Evolutionary conservation across 2,329 filamentous ascomycete genomes (phyloP).

Genomic region (Hypomyces perniciosus): DNA sequence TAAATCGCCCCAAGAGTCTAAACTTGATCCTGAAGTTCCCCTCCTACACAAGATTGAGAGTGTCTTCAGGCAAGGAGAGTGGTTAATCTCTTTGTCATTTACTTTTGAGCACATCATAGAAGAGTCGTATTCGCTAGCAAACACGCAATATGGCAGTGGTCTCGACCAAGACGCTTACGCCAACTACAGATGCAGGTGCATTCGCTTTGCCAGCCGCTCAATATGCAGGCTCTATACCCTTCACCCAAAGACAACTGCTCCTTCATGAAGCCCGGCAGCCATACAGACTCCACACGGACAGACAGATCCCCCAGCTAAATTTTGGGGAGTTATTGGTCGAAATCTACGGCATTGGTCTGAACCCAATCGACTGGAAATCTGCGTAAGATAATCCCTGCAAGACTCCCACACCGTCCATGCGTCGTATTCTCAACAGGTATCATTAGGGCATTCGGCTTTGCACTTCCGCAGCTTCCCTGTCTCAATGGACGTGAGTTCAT

Average conservation of each 20-base stretch:
- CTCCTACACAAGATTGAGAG: too few relatives aligned
- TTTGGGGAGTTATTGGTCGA: conserved; percentile 10
- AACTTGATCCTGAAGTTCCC: too few relatives aligned
- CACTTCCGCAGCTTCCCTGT: not conserved
- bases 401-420: not conserved
- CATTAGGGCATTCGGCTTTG: conserved; percentile 1
- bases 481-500: conserved; percentile 10
- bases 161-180: too few relatives aligned
- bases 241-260: conserved; percentile 2
- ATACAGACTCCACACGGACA: conserved; percentile 6
- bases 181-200: too few relatives aligned
- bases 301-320: conserved; percentile 3
- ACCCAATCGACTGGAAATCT: conserved; percentile 4
- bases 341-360: conserved; percentile 7
- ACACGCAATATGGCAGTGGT: too few relatives aligned
- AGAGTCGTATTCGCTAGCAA: too few relatives aligned
- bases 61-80: too few relatives aligned
- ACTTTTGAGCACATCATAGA: too few relatives aligned
- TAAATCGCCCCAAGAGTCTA: too few relatives aligned
- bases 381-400: not conserved
- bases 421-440: not conserved
- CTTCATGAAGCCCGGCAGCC: conserved; percentile 3
- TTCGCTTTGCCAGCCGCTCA: not conserved
- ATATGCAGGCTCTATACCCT: not conserved
- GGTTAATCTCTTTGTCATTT: too few relatives aligned